Evolutionary conservation across 495 filamentous ascomycete species (phyloP).

Genomic region (Penicillium daleae): DNA sequence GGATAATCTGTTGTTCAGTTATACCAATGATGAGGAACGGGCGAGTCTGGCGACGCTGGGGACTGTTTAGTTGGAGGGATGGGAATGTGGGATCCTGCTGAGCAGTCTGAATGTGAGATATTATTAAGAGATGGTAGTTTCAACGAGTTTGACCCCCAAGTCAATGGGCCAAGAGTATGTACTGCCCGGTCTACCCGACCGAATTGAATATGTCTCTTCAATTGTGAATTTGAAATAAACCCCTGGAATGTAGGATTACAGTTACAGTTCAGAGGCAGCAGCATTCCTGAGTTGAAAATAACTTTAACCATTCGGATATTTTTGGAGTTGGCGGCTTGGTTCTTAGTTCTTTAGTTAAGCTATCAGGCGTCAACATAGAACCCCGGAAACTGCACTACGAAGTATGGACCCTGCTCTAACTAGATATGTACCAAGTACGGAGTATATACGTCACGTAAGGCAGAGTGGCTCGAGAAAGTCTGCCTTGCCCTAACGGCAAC

Average conservation of each 20-base stretch:
- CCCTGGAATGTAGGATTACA: neutral
- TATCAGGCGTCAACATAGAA: slow-evolving; percentile 5
- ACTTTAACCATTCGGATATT: neutral
- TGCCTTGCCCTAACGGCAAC: slow-evolving; percentile 19
- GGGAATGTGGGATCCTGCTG: too few relatives aligned
- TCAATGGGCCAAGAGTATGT: neutral
- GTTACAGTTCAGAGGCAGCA: slow-evolving; percentile 19
- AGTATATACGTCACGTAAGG: slow-evolving; percentile 14
- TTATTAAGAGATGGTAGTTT: neutral
- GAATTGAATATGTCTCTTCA: neutral
- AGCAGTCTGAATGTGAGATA: neutral
- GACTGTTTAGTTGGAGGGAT: slow-evolving; percentile 21
- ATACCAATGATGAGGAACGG: slow-evolving; percentile 31
- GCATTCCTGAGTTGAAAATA: slow-evolving; percentile 6
- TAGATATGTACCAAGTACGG: too few relatives aligned
- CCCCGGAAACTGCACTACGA: neutral
- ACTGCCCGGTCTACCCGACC: neutral
- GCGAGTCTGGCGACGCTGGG: slow-evolving; percentile 40
- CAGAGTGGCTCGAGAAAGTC: slow-evolving; percentile 12
- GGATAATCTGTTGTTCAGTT: slow-evolving; percentile 52
- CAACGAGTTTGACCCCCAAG: neutral
- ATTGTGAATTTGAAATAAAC: too few relatives aligned
- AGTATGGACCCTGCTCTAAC: neutral
- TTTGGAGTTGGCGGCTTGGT: slow-evolving; percentile 7
- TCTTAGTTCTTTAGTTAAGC: neutral